Evolutionary conservation across 176 grass and related monocot genomes (phyloP).

Genomic region (Carex littledalei): DNA sequence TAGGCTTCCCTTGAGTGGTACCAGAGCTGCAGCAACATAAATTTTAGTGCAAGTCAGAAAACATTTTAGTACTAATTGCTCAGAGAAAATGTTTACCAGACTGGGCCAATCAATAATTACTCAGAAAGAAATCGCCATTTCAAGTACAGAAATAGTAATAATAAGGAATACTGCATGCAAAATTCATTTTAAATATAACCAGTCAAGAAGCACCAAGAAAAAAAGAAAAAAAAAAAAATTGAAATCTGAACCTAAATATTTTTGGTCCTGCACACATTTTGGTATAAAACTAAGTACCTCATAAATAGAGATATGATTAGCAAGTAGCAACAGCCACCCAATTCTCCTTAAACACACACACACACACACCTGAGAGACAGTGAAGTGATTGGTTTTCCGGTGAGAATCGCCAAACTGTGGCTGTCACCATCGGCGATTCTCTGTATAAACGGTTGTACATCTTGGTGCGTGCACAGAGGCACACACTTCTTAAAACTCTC

Average conservation of each 20-base stretch:
- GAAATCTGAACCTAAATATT: no score
- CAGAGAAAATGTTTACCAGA: not conserved
- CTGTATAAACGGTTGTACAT: conserved; percentile 65
- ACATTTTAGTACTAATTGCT: not conserved
- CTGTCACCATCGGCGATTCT: conserved; percentile 65
- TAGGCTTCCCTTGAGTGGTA: conserved; percentile 89
- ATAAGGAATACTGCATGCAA: not conserved
- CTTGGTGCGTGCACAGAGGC: conserved; percentile 58
- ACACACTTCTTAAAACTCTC: conserved; percentile 67
- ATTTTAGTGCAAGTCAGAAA: conserved; percentile 6
- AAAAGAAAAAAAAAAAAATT: no score
- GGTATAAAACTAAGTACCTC: not conserved
- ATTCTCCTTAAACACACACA: not conserved
- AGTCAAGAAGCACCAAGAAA: not conserved
- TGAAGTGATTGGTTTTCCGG: conserved; percentile 66
- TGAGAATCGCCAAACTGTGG: conserved; percentile 45
- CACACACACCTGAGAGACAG: conserved; percentile 65
- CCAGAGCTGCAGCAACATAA: conserved; percentile 61
- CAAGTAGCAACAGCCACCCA: not conserved
- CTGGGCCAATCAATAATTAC: not conserved
- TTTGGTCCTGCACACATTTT: not conserved
- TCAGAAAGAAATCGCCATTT: not conserved
- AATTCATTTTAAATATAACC: not conserved
- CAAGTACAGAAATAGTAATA: not conserved
- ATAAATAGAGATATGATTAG: not conserved